Evolutionary conservation across 208 protist genomes (phyloP).

Genomic region (Trypanosoma melophagium): DNA sequence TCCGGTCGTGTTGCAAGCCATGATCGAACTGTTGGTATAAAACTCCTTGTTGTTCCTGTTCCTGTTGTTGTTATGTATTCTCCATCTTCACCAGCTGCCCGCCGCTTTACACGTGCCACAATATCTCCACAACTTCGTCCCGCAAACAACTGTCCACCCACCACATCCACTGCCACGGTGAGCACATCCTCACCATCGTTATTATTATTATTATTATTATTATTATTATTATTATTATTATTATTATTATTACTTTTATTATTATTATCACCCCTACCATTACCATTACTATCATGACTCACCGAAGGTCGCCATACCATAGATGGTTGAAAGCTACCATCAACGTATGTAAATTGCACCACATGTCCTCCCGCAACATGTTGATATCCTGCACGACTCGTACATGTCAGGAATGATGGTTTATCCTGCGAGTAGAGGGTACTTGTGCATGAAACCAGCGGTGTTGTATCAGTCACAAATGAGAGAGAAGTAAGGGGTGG

Average conservation of each 20-base stretch:
- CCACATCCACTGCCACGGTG: too few species aligned
- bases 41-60: background rate
- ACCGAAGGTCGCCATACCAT: constrained; percentile 42
- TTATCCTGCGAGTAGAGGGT: constrained; percentile 7
- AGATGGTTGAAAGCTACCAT: constrained; percentile 7
- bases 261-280: background rate
- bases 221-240: too few species aligned
- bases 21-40: constrained; percentile 17
- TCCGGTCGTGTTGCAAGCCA: constrained; percentile 52
- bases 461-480: constrained; percentile 46
- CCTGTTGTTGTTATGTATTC: too few species aligned
- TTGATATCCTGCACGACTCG: constrained; percentile 48
- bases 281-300: constrained; percentile 7
- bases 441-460: constrained; percentile 29
- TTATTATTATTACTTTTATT: too few species aligned
- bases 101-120: too few species aligned
- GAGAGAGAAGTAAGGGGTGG: constrained; percentile 30
- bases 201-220: too few species aligned
- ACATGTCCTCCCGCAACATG: constrained; percentile 61
- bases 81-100: too few species aligned
- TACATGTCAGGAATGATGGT: constrained; percentile 51
- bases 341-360: constrained; percentile 36
- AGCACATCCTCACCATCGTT: too few species aligned
- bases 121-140: too few species aligned
- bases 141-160: too few species aligned